These are phyloP conservation scores for Hypoxylon fragiforme DNA, from an alignment of 495 filamentous ascomycete species.

Conservation along the genomic window DNA sequence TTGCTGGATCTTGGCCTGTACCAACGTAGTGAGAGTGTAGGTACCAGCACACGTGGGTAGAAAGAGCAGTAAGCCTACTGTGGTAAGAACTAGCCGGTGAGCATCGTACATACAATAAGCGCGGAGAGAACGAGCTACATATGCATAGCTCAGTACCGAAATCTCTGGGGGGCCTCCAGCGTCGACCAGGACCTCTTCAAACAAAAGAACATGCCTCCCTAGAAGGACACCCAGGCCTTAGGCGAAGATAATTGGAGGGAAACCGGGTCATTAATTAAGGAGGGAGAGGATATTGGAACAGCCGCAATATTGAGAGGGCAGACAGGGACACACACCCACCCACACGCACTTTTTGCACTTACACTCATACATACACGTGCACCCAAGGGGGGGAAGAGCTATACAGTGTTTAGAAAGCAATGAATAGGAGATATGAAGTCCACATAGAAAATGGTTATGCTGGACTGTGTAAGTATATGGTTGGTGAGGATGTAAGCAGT, in stretches of 20 bases:
- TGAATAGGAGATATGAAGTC: constrained; percentile 6
- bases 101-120: constrained; percentile 11
- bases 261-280: background rate
- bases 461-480: background rate
- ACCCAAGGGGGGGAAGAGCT: constrained; percentile 2
- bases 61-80: constrained; percentile 25
- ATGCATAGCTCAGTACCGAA: constrained; percentile 26
- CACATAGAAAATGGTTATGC: constrained; percentile 3
- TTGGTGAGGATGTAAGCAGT: constrained; percentile 10
- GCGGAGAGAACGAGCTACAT: constrained; percentile 15
- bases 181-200: constrained; percentile 2
- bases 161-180: constrained; percentile 10
- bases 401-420: constrained; percentile 12
- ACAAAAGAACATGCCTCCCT: constrained; percentile 5
- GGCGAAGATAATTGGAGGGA: constrained; percentile 1
- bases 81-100: constrained; percentile 2
- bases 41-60: constrained; percentile 17
- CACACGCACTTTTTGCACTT: no score
- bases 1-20: constrained; percentile 23
- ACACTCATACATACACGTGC: no score
- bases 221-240: background rate
- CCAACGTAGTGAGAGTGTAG: constrained; percentile 8
- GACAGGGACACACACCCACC: background rate
- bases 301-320: background rate
- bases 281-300: background rate